Evolutionary conservation across 768 basidiomycete genomes (phyloP), one percentile per base, ranked within the genome.

Genomic region (Hericium rajendrae): DNA sequence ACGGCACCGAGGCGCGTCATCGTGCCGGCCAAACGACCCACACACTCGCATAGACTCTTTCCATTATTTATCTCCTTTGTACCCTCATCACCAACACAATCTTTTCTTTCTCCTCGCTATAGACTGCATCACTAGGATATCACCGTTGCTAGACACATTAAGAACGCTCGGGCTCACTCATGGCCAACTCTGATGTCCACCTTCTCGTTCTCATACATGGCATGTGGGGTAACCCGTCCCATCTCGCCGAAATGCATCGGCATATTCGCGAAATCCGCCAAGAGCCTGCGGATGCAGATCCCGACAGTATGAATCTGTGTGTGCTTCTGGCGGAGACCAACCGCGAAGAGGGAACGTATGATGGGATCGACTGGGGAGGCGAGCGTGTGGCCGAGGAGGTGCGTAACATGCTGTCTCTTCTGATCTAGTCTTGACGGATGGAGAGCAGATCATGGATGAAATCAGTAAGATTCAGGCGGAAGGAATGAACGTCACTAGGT

Each of bases 371-470:
- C 66, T 88, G 88, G 81, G 85, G 88, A 57, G 86, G 83, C 39
- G 88, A 91, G 70, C 76, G 91, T 37, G 82, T 92, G 38, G 82
- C 88, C 3, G 73, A 83, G 59, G 91, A 94, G 81, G 90, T 89
- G 53, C 38, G 37, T 6, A 2, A 48, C 48, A 26, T 18, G n/a
- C 12, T 48, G 32, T 16, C 15, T 24, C 15, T 11, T 11, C 8
- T 18, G 38, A 51, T 32, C 51, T 20, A 12, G 32, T 32, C 6
- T 32, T 32, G 32, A 32, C 32, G 32, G 9, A 16, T 16, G 6
- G 39, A 28, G 18, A 40, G 4, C 56, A 90, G 86, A 75, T 92
- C 16, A 57, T 76, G 43, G 76, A 78, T 5, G 77, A 82, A 63
- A 73, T 88, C 8, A 68, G 76, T 51, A 72, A 76, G 48, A 71